phyloP scores from a whole-genome alignment of 1,139 yeast genomes.

The Debaryomyces nepalensis region DNA sequence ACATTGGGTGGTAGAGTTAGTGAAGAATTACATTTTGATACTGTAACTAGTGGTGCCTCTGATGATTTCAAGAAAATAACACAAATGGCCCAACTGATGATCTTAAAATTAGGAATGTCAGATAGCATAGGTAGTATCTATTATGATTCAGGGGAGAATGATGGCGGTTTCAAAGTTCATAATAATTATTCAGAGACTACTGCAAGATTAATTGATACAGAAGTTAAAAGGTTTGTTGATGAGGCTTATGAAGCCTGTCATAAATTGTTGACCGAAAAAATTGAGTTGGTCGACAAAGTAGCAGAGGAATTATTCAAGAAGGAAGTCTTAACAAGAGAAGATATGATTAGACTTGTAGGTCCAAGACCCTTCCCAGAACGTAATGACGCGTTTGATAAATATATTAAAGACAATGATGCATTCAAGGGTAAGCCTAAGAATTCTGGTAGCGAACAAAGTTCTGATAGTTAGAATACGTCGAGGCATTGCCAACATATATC shows the following conservation, averaged over 20 bases:
- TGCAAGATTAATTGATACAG: conserved; percentile 66
- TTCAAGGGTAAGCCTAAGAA: conserved; percentile 28
- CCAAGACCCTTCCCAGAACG: conserved; percentile 78
- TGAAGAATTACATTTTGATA: conserved; percentile 74
- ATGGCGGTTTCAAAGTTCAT: conserved; percentile 57
- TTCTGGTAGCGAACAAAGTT: neutral
- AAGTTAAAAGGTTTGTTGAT: conserved; percentile 64
- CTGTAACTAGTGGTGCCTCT: conserved; percentile 83
- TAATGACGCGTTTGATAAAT: conserved; percentile 81
- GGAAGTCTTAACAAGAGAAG: conserved; percentile 80
- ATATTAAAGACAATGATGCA: conserved; percentile 51
- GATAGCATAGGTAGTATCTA: conserved; percentile 66
- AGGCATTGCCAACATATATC: conserved; percentile 1
- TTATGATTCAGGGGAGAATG: conserved; percentile 51
- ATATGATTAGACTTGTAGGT: conserved; percentile 74
- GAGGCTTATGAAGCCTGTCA: conserved; percentile 57
- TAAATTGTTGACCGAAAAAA: conserved; percentile 57
- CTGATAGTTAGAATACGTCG: neutral
- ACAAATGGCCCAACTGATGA: conserved; percentile 78
- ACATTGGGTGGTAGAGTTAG: conserved; percentile 80
- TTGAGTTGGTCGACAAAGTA: conserved; percentile 65
- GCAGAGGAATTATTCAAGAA: conserved; percentile 70
- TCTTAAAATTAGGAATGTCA: conserved; percentile 77
- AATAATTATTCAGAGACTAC: conserved; percentile 75
- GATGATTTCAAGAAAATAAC: conserved; percentile 84